Evolutionary conservation across 192 early-diverging fungal species (phyloP), one percentile per base, ranked within the genome.

Genomic region (Backusella luteola): DNA sequence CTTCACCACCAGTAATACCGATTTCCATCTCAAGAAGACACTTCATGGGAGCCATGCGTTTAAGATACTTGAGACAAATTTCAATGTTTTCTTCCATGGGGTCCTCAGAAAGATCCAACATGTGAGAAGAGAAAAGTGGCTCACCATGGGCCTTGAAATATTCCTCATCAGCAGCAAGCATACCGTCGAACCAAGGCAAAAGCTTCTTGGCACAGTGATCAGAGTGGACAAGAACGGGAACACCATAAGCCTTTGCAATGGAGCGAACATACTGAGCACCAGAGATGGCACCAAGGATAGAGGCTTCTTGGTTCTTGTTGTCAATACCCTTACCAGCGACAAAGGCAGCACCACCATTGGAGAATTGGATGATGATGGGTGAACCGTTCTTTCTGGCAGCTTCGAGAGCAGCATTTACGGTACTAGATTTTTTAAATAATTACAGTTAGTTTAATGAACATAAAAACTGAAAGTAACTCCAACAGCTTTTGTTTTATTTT

Each of bases 191-290:
- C 96, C 96, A 97, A 41, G 95, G 95, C 49, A 98, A 90, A 74
- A 98, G 93, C 89, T 97, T 96, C 85, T 95, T 92, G 82, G 95
- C 96, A 85, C 96, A 98, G 93, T 98, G 96, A 86, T 98, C 96
- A 78, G 92, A 94, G 91, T 97, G 96, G 73, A 95, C 82, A 67
- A 92, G 84, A 66, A 93, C 91, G 74, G 87, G 87, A 73, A 80
- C 78, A 71, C 80, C 80, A 26, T 73, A 81, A 23, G 77, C 75
- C 53, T 73, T 68, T 29, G 80, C 80, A 38, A 81, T 76, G 41
- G 66, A 42, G 23, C 77, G 80, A 41, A 81, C 73, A 39, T 81
- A 81, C 77, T 81, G 89, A 70, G 96, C 96, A 84, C 94, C 96
- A 69, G 96, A 91, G 80, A 98, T 89, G 72, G 96, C 87, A 78